Conservation (phyloP, 768 basidiomycete genomes). For the Lactarius sp. region DNA sequence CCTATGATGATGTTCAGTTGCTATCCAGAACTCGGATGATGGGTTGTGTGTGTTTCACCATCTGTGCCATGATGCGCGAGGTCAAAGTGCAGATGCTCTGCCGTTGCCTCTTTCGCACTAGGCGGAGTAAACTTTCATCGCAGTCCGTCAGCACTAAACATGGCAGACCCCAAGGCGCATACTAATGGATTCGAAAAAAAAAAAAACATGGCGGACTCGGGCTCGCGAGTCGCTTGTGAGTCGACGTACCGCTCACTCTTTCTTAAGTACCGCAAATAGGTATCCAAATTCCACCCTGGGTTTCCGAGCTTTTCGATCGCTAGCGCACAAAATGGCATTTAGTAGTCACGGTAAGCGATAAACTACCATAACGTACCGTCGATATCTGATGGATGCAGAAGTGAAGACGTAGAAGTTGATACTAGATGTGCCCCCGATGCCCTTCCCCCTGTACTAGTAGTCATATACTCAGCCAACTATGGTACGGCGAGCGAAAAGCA, state of each 20-base stretch:
- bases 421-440: slow-evolving; percentile 24
- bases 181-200: no score
- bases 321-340: not conserved
- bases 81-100: slow-evolving; percentile 9
- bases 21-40: not conserved
- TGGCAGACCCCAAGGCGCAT: no score
- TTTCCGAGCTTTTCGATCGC: slow-evolving; percentile 29
- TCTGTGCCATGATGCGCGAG: slow-evolving; percentile 14
- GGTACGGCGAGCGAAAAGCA: no score
- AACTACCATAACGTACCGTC: slow-evolving; percentile 14
- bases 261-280: slow-evolving; percentile 24
- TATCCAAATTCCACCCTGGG: slow-evolving; percentile 31
- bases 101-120: not conserved
- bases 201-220: no score
- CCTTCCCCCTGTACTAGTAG: slow-evolving; percentile 25
- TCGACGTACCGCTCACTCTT: slow-evolving; percentile 21
- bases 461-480: not conserved
- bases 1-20: not conserved
- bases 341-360: no score
- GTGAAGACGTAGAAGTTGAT: slow-evolving; percentile 26
- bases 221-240: no score
- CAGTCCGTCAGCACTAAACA: not conserved
- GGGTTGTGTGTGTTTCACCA: not conserved
- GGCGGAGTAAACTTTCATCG: slow-evolving; percentile 10
- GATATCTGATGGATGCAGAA: slow-evolving; percentile 23